A percentile compares a stretch with the other conserved stretches of the same genome.
These are phyloP conservation scores for Phanerodontia chrysosporium DNA, from an alignment of 768 basidiomycete genomes.

Conservation along the genomic window DNA sequence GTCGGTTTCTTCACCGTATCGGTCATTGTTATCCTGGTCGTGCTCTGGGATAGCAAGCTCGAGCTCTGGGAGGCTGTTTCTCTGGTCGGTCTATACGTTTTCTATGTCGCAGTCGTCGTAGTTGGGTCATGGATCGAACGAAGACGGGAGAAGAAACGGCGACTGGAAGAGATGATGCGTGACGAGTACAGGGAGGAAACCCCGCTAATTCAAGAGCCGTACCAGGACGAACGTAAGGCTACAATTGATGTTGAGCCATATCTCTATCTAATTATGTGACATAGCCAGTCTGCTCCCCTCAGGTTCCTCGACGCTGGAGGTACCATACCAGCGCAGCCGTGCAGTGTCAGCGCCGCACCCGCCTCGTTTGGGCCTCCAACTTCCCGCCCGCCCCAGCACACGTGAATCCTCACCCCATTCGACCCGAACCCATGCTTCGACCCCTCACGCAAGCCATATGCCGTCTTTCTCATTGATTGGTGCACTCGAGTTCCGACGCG, in stretches of 20 bases:
- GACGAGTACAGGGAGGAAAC: slow-evolving; percentile 56
- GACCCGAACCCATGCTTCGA: slow-evolving; percentile 15
- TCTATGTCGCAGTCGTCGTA: slow-evolving; percentile 77
- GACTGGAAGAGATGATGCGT: slow-evolving; percentile 48
- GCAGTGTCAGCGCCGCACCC: slow-evolving; percentile 32
- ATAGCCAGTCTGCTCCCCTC: slow-evolving; percentile 6
- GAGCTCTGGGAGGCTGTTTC: slow-evolving; percentile 64
- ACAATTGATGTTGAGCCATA: slow-evolving; percentile 2
- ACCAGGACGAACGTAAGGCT: slow-evolving; percentile 59
- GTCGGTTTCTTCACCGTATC: slow-evolving; percentile 92
- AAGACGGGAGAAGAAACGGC: slow-evolving; percentile 43
- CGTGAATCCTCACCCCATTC: slow-evolving; percentile 47
- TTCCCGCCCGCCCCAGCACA: slow-evolving; percentile 40
- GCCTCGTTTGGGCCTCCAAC: slow-evolving; percentile 33
- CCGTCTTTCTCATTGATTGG: slow-evolving; percentile 90
- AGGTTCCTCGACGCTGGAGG: neutral
- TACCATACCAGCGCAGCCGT: slow-evolving; percentile 29
- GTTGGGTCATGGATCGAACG: slow-evolving; percentile 73
- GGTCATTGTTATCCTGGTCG: slow-evolving; percentile 67
- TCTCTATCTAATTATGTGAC: neutral
- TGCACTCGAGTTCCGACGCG: slow-evolving; percentile 92
- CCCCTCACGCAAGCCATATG: slow-evolving; percentile 41
- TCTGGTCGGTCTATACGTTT: slow-evolving; percentile 69
- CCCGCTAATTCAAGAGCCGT: slow-evolving; percentile 38
- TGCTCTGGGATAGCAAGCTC: slow-evolving; percentile 75